Evolutionary conservation across 2,329 filamentous ascomycete species (phyloP), one percentile per base, ranked within the genome.

Genomic region (Colletotrichum neosansevieriae): DNA sequence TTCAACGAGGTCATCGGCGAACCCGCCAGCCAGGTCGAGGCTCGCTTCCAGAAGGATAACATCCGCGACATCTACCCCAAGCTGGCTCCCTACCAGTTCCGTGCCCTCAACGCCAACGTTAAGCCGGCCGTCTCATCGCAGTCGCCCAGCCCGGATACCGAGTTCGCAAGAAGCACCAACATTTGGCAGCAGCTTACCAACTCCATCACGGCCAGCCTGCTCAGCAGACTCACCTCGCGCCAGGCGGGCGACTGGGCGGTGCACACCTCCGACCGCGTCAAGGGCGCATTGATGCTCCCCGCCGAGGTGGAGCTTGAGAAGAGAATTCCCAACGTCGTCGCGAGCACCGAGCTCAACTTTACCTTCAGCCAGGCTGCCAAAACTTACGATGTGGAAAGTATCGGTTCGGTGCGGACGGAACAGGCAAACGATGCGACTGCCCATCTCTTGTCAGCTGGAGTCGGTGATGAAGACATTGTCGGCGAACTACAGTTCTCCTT

Each of bases 401-500:
- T 81, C 2, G 79, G 79, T 7, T 70, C 77, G 15, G 79, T 78
- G 3, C 79, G 82, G 11, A 82, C 82, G 2, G 78, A 81, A 34
- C 79, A 84, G 44, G 82, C 83, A 17, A 79, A 78, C 9, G 84
- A 88, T 71, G 82, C 86, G 1, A 86, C 84, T 0, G 71, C 76
- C 9, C 83, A 86, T 72, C 78, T 89, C 42, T 69, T 80, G 11
- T 76, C 79, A 6, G 70, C 71, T 34, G 58, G 72, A 6, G 24
- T 78, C 10, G 68, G 64, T 1, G 79, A 80, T 36, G 77, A 79
- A 2, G 84, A 87, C 61, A 76, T 90, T 29, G 75, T 88, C 5
- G 88, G 87, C 53, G 88, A 91, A 73, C 75, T 90, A 2, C 88
- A 91, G 71, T 86, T 90, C 74, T 83, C 84, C 47, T 91, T 86